Conservation (phyloP, 306 rosid genomes). For the Quercus wislizeni region DNA sequence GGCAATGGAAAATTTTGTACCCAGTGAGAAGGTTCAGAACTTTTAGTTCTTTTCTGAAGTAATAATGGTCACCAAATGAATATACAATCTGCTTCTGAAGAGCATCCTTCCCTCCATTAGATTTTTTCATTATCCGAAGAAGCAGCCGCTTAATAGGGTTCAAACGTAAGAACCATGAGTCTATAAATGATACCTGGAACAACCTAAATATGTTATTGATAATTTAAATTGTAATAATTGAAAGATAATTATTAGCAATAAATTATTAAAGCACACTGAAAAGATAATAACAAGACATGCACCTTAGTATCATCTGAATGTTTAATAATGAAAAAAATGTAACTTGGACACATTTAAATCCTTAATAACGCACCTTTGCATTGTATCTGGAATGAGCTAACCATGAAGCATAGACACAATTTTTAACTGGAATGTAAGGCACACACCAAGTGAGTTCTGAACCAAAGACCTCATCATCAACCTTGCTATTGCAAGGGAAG, state of each 20-base stretch:
- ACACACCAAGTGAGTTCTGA: too few species aligned
- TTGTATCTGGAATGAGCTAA: neutral
- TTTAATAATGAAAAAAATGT: neutral
- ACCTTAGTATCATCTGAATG: neutral
- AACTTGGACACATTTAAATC: neutral
- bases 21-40: constrained; percentile 81
- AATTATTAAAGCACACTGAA: neutral
- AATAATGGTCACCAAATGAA: constrained; percentile 92
- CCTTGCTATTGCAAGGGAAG: too few species aligned
- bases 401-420: neutral
- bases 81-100: constrained; percentile 55
- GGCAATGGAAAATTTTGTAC: constrained; percentile 37
- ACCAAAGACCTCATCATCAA: too few species aligned
- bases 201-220: neutral
- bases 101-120: constrained; percentile 39
- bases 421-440: too few species aligned
- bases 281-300: neutral
- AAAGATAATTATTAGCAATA: neutral
- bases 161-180: constrained; percentile 60
- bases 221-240: neutral
- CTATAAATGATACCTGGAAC: constrained; percentile 75
- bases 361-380: neutral
- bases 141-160: constrained; percentile 61
- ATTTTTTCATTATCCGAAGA: constrained; percentile 68
- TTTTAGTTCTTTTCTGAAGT: constrained; percentile 82